These are phyloP conservation scores for Salvia splendens DNA, from an alignment of 257 asterid genomes.

Conservation along the genomic window DNA sequence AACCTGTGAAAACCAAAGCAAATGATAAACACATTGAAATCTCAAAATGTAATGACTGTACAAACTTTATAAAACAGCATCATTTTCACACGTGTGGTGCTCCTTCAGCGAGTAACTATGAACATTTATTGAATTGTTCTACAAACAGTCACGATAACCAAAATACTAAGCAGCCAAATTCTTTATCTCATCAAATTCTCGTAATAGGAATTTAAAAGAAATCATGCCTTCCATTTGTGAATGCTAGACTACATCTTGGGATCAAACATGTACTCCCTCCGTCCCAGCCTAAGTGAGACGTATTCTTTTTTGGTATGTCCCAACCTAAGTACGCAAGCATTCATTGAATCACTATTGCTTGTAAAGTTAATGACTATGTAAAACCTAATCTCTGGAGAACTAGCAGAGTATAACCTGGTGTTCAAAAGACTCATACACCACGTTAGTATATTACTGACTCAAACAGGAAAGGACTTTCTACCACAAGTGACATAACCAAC, in stretches of 20 bases:
- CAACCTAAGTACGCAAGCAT: neutral
- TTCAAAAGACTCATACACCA: neutral
- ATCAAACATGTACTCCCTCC: neutral
- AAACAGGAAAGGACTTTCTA: neutral
- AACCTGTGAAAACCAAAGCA: slow-evolving; percentile 57
- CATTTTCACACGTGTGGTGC: slow-evolving; percentile 4
- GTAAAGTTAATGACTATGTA: neutral
- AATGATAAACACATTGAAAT: neutral
- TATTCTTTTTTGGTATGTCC: too few relatives aligned
- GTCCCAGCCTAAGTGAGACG: too few relatives aligned
- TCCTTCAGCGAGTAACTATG: slow-evolving; percentile 8
- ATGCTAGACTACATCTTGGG: neutral
- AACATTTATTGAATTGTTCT: neutral
- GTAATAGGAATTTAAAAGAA: neutral
- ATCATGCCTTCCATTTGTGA: neutral
- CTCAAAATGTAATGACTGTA: neutral
- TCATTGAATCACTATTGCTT: neutral
- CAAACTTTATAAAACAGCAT: neutral
- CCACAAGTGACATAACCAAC: neutral
- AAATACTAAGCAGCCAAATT: neutral
- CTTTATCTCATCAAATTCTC: neutral
- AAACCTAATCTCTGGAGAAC: neutral
- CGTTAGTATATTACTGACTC: neutral
- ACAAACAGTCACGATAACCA: neutral
- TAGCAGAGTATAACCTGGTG: neutral